Evolutionary conservation across 148 eudicot species (phyloP).

Genomic region (Nyssa sinensis): DNA sequence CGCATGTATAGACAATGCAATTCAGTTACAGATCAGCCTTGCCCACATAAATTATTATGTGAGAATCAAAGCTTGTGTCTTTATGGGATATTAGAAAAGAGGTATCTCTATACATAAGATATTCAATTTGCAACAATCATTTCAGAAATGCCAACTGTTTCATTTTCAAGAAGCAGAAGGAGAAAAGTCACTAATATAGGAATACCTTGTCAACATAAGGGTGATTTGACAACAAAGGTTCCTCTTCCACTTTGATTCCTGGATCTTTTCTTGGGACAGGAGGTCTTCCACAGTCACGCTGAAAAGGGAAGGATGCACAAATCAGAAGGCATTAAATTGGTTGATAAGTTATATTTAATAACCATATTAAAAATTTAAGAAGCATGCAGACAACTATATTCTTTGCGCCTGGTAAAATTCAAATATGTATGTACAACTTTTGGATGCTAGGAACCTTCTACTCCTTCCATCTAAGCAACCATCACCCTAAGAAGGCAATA

Average conservation of each 20-base stretch:
- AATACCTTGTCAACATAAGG: constrained; percentile 94
- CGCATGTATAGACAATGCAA: background rate
- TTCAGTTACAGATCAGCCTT: background rate
- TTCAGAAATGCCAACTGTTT: background rate
- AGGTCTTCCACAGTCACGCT: constrained; percentile 95
- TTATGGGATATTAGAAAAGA: background rate
- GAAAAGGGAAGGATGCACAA: constrained; percentile 23
- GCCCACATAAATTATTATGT: background rate
- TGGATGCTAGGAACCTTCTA: constrained; percentile 4
- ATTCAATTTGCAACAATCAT: background rate
- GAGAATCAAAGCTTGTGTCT: background rate
- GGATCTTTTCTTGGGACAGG: constrained; percentile 87
- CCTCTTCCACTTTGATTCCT: constrained; percentile 77
- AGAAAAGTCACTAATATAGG: too few relatives aligned
- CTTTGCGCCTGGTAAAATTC: background rate
- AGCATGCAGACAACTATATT: background rate
- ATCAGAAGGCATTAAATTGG: constrained; percentile 9
- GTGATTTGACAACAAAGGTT: constrained; percentile 83
- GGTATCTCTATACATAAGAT: background rate
- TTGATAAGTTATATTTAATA: background rate
- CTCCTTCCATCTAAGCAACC: background rate
- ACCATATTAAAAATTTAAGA: background rate
- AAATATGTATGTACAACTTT: background rate
- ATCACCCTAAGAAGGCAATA: too few relatives aligned
- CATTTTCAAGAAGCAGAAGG: background rate